Evolutionary conservation across 495 filamentous ascomycete genomes (phyloP).

Genomic region (Aspergillus egyptiacus): DNA sequence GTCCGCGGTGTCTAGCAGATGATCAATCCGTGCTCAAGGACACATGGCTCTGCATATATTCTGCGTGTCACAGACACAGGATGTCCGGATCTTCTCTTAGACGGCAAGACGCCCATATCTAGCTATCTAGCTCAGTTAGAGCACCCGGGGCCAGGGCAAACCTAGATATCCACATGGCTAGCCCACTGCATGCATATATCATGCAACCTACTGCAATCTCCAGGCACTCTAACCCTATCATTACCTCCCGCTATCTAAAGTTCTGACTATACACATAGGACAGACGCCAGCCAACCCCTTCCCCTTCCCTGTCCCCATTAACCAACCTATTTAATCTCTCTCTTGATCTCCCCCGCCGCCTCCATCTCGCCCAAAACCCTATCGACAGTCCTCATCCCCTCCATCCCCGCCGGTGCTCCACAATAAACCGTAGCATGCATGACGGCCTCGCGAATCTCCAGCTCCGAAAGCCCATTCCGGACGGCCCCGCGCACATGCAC

Average conservation of each 20-base stretch:
- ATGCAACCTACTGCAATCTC: no score
- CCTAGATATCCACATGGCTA: no score
- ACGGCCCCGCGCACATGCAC: constrained; percentile 50
- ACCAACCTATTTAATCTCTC: constrained; percentile 2
- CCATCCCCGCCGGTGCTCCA: constrained; percentile 52
- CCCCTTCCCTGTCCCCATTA: neutral
- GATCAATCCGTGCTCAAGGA: no score
- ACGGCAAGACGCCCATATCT: no score
- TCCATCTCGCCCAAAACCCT: constrained; percentile 16
- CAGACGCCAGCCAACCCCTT: neutral
- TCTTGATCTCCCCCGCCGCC: constrained; percentile 14
- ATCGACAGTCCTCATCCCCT: constrained; percentile 35
- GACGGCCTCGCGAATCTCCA: constrained; percentile 48
- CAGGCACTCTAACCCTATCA: neutral
- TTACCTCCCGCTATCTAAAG: neutral
- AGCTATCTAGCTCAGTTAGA: no score
- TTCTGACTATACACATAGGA: neutral
- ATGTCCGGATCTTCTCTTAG: no score
- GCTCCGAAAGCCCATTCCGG: constrained; percentile 46
- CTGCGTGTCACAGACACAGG: no score
- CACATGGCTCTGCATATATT: no score
- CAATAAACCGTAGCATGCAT: constrained; percentile 47
- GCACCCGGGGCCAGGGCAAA: no score
- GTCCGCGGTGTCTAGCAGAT: no score
- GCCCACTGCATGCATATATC: no score